Percentiles rank a stretch among this genome's conserved stretches.
These are phyloP conservation scores for Tetrapisispora iriomotensis DNA, from an alignment of 805 yeast genomes.

Conservation along the genomic window DNA sequence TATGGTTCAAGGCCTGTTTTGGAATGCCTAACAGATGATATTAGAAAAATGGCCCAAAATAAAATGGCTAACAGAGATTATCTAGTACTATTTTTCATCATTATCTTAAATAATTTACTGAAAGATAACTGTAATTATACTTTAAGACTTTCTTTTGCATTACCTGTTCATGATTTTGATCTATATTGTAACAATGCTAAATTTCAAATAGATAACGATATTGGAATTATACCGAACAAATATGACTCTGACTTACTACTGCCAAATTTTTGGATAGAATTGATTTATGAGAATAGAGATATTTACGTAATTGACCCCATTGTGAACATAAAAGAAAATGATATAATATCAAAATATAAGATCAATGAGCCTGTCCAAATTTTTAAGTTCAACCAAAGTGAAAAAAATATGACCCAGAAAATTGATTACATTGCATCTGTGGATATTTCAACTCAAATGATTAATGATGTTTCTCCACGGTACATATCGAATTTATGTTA, in stretches of 20 bases:
- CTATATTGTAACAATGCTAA: constrained; percentile 2
- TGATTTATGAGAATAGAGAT: constrained; percentile 4
- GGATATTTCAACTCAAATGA: constrained; percentile 4
- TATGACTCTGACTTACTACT: constrained; percentile 20
- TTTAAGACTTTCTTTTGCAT: constrained; percentile 16
- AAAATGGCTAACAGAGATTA: constrained; percentile 19
- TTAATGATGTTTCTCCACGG: constrained; percentile 19
- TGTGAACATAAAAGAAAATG: constrained; percentile 10
- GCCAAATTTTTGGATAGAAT: constrained; percentile 24
- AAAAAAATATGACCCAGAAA: constrained; percentile 8
- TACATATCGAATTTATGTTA: constrained; percentile 14
- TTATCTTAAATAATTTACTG: constrained; percentile 14
- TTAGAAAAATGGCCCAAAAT: constrained; percentile 15
- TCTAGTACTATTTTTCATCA: constrained; percentile 15
- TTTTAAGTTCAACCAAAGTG: constrained; percentile 4
- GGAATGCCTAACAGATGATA: constrained; percentile 4
- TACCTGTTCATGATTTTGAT: constrained; percentile 15
- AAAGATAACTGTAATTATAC: constrained; percentile 1
- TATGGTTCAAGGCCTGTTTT: constrained; percentile 15
- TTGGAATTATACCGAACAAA: constrained; percentile 13
- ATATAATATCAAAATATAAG: constrained; percentile 9
- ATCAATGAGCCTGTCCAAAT: constrained; percentile 6
- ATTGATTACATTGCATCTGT: constrained; percentile 13
- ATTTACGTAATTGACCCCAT: constrained; percentile 20
- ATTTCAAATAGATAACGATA: constrained; percentile 2